Percentiles rank a stretch among this genome's conserved stretches.
phyloP scores from a whole-genome alignment of 768 basidiomycete genomes.

The Mycena albidolilacea region DNA sequence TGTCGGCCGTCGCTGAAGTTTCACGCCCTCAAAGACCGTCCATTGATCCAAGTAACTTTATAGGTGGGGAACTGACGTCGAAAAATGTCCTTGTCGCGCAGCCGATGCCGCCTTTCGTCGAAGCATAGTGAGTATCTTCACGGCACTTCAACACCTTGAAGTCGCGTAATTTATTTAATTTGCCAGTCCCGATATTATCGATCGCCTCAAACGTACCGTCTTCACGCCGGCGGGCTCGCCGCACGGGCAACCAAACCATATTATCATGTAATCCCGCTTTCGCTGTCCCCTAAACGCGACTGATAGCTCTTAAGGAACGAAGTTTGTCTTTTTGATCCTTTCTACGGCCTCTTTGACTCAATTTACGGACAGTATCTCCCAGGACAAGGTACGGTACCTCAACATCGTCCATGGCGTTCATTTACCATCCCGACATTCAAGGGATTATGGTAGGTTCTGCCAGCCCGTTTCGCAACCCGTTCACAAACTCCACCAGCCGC shows the following conservation, averaged over 20 bases:
- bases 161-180: conserved; percentile 17
- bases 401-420: conserved; percentile 7
- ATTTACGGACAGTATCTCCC: conserved; percentile 74
- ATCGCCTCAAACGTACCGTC: conserved; percentile 74
- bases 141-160: background rate
- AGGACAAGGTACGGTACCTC: conserved; percentile 64
- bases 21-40: conserved; percentile 14
- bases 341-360: conserved; percentile 17
- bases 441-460: conserved; percentile 85
- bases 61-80: conserved; percentile 82
- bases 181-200: conserved; percentile 81
- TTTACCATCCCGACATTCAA: conserved; percentile 39
- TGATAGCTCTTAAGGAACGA: conserved; percentile 37
- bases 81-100: conserved; percentile 80
- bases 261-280: conserved; percentile 71
- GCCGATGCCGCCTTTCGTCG: conserved; percentile 79
- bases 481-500: conserved; percentile 69
- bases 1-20: conserved; percentile 20
- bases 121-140: conserved; percentile 67
- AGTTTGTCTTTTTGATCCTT: conserved; percentile 22
- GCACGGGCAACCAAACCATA: conserved; percentile 85
- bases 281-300: conserved; percentile 13
- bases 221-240: conserved; percentile 69
- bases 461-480: conserved; percentile 30
- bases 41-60: conserved; percentile 16